A percentile compares a stretch with the other conserved stretches of the same genome.
phyloP scores from a whole-genome alignment of 768 basidiomycete genomes.

The Cystoderma amianthinum region DNA sequence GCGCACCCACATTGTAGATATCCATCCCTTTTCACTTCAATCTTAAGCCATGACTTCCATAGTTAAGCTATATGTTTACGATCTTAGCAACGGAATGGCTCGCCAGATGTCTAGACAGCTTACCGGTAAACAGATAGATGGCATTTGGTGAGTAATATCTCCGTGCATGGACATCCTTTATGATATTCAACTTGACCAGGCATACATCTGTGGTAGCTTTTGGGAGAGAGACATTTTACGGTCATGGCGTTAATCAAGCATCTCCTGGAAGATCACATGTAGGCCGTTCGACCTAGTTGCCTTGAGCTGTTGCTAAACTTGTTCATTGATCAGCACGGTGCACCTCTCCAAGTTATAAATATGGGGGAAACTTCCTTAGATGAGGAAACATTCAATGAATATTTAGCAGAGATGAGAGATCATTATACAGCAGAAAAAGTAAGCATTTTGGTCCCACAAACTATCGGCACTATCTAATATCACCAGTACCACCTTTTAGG shows the following conservation, averaged over 20 bases:
- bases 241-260: constrained; percentile 73
- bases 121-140: constrained; percentile 86
- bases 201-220: constrained; percentile 91
- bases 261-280: constrained; percentile 80
- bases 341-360: constrained; percentile 61
- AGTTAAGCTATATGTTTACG: constrained; percentile 89
- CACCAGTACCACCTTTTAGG: constrained; percentile 80
- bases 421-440: constrained; percentile 91
- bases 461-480: constrained; percentile 1
- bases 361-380: constrained; percentile 81
- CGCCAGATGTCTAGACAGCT: constrained; percentile 71
- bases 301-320: neutral
- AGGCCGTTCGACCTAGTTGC: constrained; percentile 9
- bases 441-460: constrained; percentile 11
- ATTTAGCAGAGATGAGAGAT: constrained; percentile 63
- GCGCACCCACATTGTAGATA: neutral
- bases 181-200: constrained; percentile 31
- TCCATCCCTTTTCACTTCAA: neutral
- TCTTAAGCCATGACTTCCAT: constrained; percentile 19
- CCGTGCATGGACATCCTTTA: no score
- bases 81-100: constrained; percentile 85
- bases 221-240: constrained; percentile 84
- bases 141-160: constrained; percentile 67
- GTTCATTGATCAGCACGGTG: constrained; percentile 58
- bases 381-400: constrained; percentile 81